Percentiles rank a stretch among this genome's conserved stretches.
These are phyloP conservation scores for Metarhizium humberi DNA, from an alignment of 2,329 filamentous ascomycete species.

Conservation along the genomic window DNA sequence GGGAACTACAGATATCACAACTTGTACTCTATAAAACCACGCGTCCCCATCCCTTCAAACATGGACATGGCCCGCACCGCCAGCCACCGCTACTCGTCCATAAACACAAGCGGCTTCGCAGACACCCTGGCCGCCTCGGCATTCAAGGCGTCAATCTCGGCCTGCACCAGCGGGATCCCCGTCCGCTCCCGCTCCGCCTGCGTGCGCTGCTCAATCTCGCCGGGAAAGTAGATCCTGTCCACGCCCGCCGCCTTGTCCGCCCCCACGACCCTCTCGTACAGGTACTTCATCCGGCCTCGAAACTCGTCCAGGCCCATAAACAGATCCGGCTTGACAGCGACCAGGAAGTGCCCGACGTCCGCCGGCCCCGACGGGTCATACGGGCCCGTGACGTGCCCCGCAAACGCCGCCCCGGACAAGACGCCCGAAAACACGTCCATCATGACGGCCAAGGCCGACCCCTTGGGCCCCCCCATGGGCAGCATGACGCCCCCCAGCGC, in stretches of 20 bases:
- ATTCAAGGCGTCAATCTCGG: conserved; percentile 47
- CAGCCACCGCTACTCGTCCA: not conserved
- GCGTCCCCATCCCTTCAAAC: too few species aligned
- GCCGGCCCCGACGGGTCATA: conserved; percentile 62
- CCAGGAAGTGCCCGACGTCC: conserved; percentile 66
- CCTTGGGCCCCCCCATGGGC: conserved; percentile 79
- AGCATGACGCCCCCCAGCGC: conserved; percentile 74
- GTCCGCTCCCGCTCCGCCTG: conserved; percentile 40
- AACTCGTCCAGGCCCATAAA: conserved; percentile 66
- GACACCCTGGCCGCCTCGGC: conserved; percentile 39
- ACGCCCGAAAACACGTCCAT: conserved; percentile 86
- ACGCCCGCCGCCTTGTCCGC: conserved; percentile 46
- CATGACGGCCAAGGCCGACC: conserved; percentile 68
- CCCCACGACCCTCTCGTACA: conserved; percentile 44
- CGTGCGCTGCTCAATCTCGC: conserved; percentile 50
- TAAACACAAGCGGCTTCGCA: conserved; percentile 11
- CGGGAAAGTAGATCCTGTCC: conserved; percentile 51
- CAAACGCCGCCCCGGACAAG: conserved; percentile 68
- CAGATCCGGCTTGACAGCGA: conserved; percentile 65
- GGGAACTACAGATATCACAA: too few species aligned
- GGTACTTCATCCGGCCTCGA: conserved; percentile 46
- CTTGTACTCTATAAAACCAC: too few species aligned
- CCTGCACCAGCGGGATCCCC: conserved; percentile 50
- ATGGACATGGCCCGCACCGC: too few species aligned
- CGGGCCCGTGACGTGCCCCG: conserved; percentile 65